Percentiles rank a stretch among this genome's conserved stretches.
Evolutionary conservation across 768 basidiomycete species (phyloP).

Genomic region (Trametes meyenii): DNA sequence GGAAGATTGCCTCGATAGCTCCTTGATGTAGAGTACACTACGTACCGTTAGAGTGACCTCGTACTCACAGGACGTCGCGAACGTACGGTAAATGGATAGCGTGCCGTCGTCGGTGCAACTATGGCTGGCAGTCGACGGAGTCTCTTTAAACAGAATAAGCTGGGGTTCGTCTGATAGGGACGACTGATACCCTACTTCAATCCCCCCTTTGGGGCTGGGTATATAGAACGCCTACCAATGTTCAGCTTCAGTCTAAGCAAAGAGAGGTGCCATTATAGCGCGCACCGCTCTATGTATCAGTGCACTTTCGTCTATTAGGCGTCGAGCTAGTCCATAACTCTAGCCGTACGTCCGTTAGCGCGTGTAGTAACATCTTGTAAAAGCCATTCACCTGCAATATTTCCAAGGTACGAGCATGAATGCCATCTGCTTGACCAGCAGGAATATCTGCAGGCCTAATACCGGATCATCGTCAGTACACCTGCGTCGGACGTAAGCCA

Average conservation of each 20-base stretch:
- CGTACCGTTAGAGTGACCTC: not conserved
- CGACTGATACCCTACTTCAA: conserved; percentile 48
- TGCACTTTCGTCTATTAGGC: conserved; percentile 30
- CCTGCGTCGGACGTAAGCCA: not conserved
- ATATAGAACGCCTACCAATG: conserved; percentile 71
- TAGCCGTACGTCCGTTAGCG: not conserved
- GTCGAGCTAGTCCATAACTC: conserved; percentile 35
- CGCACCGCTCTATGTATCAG: conserved; percentile 33
- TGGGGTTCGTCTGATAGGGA: not conserved
- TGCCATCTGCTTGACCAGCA: conserved; percentile 36
- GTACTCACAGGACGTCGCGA: no score
- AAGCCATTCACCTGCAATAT: conserved; percentile 28
- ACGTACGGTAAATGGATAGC: conserved; percentile 74
- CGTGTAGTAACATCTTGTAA: not conserved
- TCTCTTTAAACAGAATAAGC: conserved; percentile 41
- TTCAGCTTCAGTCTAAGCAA: not conserved
- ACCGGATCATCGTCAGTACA: not conserved
- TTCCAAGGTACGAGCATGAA: conserved; percentile 36
- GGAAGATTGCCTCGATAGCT: conserved; percentile 60
- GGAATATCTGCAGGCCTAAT: conserved; percentile 25
- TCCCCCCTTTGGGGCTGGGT: conserved; percentile 60
- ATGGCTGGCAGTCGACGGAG: conserved; percentile 67
- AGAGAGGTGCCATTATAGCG: not conserved
- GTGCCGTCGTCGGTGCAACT: conserved; percentile 55
- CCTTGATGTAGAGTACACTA: conserved; percentile 68